phyloP scores from a whole-genome alignment of 2,329 filamentous ascomycete species.

The Gaeumannomyces tritici region DNA sequence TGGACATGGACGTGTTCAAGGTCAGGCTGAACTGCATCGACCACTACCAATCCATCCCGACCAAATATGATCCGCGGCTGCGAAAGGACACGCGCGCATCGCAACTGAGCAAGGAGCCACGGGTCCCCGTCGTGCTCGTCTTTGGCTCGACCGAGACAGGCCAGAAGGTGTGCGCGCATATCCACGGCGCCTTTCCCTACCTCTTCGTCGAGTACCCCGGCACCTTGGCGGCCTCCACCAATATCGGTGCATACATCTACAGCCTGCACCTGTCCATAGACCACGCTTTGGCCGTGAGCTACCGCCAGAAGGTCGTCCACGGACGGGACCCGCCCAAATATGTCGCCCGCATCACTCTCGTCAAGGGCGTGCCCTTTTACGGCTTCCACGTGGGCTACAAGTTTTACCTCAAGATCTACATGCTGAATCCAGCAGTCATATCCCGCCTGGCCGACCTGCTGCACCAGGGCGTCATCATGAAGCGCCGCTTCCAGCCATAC shows the following conservation, averaged over 20 bases:
- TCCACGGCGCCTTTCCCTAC: conserved; percentile 94
- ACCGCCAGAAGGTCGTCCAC: conserved; percentile 65
- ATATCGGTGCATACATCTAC: conserved; percentile 70
- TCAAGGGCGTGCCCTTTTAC: conserved; percentile 93
- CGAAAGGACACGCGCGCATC: conserved; percentile 52
- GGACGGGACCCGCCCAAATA: conserved; percentile 53
- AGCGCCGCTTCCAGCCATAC: conserved; percentile 76
- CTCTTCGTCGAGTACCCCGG: conserved; percentile 83
- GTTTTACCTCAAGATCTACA: conserved; percentile 88
- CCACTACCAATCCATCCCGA: conserved; percentile 76
- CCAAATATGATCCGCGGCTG: conserved; percentile 71
- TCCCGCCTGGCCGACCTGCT: conserved; percentile 81
- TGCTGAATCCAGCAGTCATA: conserved; percentile 80
- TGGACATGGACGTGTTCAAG: conserved; percentile 68
- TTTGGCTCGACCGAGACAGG: conserved; percentile 92
- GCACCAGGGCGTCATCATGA: conserved; percentile 80
- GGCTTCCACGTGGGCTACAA: conserved; percentile 89
- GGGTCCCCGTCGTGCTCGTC: conserved; percentile 76
- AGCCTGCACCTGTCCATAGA: conserved; percentile 81
- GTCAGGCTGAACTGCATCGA: conserved; percentile 94
- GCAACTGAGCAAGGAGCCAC: conserved; percentile 53
- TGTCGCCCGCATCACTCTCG: conserved; percentile 82
- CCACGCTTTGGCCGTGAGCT: conserved; percentile 77
- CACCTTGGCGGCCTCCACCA: conserved; percentile 49
- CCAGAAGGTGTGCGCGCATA: conserved; percentile 90